Evolutionary conservation across 73 alveolate species (phyloP).

Genomic region (Paraurostyla sp.): DNA sequence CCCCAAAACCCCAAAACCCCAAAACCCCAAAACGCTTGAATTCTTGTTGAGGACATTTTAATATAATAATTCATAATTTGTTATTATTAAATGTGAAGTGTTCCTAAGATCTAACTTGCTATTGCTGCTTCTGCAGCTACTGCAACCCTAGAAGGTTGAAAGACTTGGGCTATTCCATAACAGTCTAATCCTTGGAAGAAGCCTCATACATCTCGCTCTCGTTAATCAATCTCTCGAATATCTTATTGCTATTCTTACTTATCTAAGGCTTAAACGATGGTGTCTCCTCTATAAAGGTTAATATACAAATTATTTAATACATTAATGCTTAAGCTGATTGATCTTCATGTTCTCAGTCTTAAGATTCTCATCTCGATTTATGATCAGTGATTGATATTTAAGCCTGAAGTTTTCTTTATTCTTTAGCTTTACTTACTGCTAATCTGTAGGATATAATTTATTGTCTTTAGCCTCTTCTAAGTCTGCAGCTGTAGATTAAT

Average conservation of each 20-base stretch:
- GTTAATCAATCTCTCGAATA: background rate
- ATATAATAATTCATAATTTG: no score
- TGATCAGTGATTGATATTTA: background rate
- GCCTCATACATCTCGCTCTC: background rate
- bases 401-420: background rate
- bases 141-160: background rate
- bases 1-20: no score
- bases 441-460: background rate
- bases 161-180: background rate
- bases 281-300: background rate
- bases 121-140: no score
- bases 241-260: background rate
- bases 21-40: no score
- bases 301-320: background rate
- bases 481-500: conserved; percentile 11
- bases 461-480: background rate
- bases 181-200: background rate
- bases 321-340: background rate
- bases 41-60: no score
- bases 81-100: background rate
- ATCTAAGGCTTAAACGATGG: conserved; percentile 9
- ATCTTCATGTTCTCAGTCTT: background rate
- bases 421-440: background rate
- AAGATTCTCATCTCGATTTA: background rate
- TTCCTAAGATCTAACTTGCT: no score